phyloP scores from a whole-genome alignment of 1,284 basidiomycete genomes.

The Puccinia polysora region DNA sequence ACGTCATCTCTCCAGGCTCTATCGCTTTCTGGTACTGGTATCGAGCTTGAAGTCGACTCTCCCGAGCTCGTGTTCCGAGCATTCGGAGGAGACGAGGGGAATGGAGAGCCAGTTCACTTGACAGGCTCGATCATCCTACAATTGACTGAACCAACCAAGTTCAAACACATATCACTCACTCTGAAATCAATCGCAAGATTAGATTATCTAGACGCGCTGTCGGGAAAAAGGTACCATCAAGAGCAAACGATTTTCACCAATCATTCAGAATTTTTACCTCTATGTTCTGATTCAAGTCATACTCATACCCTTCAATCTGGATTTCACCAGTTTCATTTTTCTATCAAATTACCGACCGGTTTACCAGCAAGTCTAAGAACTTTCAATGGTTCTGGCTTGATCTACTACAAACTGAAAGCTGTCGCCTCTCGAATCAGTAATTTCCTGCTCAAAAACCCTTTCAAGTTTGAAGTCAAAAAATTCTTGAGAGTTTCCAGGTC shows the following conservation, averaged over 20 bases:
- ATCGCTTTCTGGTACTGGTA: background rate
- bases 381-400: constrained; percentile 60
- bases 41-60: constrained; percentile 5
- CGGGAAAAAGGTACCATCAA: constrained; percentile 36
- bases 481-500: constrained; percentile 68
- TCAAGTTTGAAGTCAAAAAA: constrained; percentile 64
- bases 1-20: background rate
- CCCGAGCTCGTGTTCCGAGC: constrained; percentile 15
- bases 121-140: constrained; percentile 15
- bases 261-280: constrained; percentile 25
- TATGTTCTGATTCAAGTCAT: constrained; percentile 11
- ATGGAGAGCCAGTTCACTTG: background rate
- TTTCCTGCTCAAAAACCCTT: constrained; percentile 59
- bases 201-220: constrained; percentile 21
- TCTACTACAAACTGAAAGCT: constrained; percentile 81
- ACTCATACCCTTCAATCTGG: constrained; percentile 33
- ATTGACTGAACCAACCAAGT: constrained; percentile 26
- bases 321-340: constrained; percentile 29
- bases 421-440: constrained; percentile 64
- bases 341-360: constrained; percentile 63
- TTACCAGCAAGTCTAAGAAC: constrained; percentile 72
- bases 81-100: background rate
- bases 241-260: constrained; percentile 20
- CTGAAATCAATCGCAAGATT: constrained; percentile 12
- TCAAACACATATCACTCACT: constrained; percentile 34